Evolutionary conservation across 495 filamentous ascomycete species (phyloP), one percentile per base, ranked within the genome.

Genomic region (Cercophora scortea): DNA sequence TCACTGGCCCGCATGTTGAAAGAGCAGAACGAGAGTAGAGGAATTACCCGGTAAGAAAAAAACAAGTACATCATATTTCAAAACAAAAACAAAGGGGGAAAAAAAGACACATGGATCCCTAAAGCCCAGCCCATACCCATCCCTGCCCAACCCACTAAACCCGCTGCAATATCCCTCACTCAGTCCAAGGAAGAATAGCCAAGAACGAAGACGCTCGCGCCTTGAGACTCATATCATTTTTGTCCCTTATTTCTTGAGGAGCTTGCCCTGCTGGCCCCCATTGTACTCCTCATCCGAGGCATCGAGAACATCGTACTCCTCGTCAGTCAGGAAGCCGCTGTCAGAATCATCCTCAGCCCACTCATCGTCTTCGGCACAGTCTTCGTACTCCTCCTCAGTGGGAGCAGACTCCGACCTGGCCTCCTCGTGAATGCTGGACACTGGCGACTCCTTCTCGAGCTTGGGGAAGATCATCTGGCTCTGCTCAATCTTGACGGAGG

Each of bases 381-480:
- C 77, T 60, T 89, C 87, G 45, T 87, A 77, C 36, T 89, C 87
- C 9, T 85, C 60, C 48, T 83, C 80, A 45, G 53, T 57, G 49
- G 58, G 52, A 53, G 52, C 46, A 51, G 60, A 42, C 45, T 60
- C 55, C 7, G 62, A 49, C 49, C 52, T 56, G 45, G 65, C 54
- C 42, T 75, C 76, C 64, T 86, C 79, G 59, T 94, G 84, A 39
- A 87, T 81, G 69, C 89, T 95, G 11, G 84, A 75, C 36, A 80
- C 78, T 4, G 93, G 92, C 15, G 90, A 94, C 68, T 97, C 93
- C 70, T 96, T 95, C 54, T 93, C 89, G 16, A 98, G 80, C 70
- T 86, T 92, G 54, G 94, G 94, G 81, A 98, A 97, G 61, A 97
- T 90, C 89, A 97, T 96, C 51, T 84, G 79, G 66, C 85, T 86